phyloP scores from a whole-genome alignment of 148 eudicot species.

The Rhododendron ferrugineum region DNA sequence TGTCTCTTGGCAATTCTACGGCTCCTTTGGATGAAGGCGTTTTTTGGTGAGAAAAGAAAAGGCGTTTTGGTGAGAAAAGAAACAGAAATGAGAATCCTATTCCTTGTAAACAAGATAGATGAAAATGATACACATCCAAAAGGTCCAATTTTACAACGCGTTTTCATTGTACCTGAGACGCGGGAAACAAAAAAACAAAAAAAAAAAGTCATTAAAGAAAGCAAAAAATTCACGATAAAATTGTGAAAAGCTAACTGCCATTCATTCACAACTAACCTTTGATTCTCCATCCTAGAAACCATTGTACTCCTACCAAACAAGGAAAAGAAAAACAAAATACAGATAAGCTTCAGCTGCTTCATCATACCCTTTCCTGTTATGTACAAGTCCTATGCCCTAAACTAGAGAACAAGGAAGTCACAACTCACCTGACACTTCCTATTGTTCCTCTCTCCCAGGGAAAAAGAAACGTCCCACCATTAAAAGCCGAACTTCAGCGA shows the following conservation, averaged over 20 bases:
- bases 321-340: background rate
- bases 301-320: background rate
- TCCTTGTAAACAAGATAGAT: background rate
- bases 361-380: background rate
- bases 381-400: background rate
- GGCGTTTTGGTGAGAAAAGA: background rate
- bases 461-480: background rate
- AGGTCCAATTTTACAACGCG: background rate
- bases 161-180: background rate
- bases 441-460: background rate
- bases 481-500: background rate
- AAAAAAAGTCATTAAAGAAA: background rate
- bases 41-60: background rate
- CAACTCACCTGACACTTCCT: background rate
- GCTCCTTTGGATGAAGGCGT: background rate
- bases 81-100: background rate
- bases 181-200: background rate
- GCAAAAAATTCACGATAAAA: background rate
- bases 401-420: background rate
- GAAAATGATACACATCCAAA: background rate
- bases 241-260: background rate
- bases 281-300: background rate
- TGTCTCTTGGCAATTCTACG: background rate
- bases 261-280: background rate
- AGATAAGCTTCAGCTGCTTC: background rate